These are phyloP conservation scores for Pseudomonodictys pantanalensis DNA, from an alignment of 495 filamentous ascomycete genomes.

Conservation along the genomic window DNA sequence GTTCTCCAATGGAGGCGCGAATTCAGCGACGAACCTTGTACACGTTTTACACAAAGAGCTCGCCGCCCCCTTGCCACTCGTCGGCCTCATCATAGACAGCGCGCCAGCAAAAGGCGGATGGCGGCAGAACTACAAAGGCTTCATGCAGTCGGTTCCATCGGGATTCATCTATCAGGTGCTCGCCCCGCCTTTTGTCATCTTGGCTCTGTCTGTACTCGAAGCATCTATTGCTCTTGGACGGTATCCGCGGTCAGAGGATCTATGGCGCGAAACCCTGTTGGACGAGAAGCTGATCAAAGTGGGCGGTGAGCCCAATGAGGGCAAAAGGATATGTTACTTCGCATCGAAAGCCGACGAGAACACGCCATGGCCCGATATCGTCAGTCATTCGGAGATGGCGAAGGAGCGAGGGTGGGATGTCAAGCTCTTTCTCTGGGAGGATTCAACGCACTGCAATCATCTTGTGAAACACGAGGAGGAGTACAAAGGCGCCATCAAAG, in stretches of 20 bases:
- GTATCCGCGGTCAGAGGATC: not conserved
- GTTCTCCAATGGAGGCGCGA: constrained; percentile 9
- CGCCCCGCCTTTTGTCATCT: not conserved
- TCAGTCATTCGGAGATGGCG: not conserved
- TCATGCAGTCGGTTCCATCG: not conserved
- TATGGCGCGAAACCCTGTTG: not conserved
- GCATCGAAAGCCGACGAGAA: not conserved
- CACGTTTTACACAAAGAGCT: not conserved
- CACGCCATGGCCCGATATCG: not conserved
- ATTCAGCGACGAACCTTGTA: constrained; percentile 3
- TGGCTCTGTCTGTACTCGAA: not conserved
- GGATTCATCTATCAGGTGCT: not conserved
- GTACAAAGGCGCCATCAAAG: not conserved
- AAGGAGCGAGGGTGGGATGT: not conserved
- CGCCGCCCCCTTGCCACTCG: not conserved
- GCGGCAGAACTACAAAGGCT: not conserved
- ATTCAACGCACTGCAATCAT: constrained; percentile 10
- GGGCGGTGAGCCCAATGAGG: not conserved
- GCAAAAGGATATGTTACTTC: constrained; percentile 4
- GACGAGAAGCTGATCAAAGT: not conserved
- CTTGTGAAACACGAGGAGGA: not conserved
- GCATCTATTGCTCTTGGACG: not conserved
- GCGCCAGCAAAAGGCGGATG: not conserved
- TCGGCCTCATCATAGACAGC: constrained; percentile 6
- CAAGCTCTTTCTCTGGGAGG: not conserved